These are phyloP conservation scores for Mycena alexandri DNA, from an alignment of 768 basidiomycete species.

Conservation along the genomic window DNA sequence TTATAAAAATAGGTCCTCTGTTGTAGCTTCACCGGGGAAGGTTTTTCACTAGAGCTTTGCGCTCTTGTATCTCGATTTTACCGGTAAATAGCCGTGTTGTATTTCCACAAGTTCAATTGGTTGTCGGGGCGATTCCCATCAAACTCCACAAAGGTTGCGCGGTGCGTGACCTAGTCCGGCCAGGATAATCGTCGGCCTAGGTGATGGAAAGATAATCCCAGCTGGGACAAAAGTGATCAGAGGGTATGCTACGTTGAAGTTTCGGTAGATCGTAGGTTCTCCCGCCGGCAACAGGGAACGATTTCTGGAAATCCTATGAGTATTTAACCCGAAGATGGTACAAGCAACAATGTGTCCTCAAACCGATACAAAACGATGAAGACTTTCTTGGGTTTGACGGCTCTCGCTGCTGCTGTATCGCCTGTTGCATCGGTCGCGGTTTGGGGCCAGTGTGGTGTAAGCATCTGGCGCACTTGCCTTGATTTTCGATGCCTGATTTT, in stretches of 20 bases:
- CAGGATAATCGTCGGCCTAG: conserved; percentile 36
- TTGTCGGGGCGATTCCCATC: conserved; percentile 6
- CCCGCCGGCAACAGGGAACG: conserved; percentile 9
- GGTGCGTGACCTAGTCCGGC: conserved; percentile 20
- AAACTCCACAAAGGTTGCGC: neutral
- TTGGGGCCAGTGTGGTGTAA: conserved; percentile 68
- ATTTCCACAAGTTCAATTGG: conserved; percentile 21
- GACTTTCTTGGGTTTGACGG: conserved; percentile 45
- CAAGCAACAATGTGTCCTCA: neutral
- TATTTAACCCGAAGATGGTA: conserved; percentile 24
- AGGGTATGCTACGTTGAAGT: conserved; percentile 11
- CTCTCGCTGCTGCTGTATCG: conserved; percentile 46
- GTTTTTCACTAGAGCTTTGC: neutral
- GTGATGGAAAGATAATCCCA: neutral
- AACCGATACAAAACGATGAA: conserved; percentile 20
- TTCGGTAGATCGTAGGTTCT: conserved; percentile 20
- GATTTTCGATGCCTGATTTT: conserved; percentile 19
- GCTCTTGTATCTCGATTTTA: conserved; percentile 10
- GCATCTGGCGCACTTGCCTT: conserved; percentile 35
- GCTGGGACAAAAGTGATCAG: conserved; percentile 14
- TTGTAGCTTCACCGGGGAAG: neutral
- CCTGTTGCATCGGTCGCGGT: conserved; percentile 53
- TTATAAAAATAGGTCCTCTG: neutral
- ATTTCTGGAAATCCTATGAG: conserved; percentile 34
- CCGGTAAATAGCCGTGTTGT: conserved; percentile 37